Percentiles rank a stretch among this genome's conserved stretches.
These are phyloP conservation scores for Saccharomyces hybrid DNA, from an alignment of 1,139 yeast genomes.

Conservation along the genomic window DNA sequence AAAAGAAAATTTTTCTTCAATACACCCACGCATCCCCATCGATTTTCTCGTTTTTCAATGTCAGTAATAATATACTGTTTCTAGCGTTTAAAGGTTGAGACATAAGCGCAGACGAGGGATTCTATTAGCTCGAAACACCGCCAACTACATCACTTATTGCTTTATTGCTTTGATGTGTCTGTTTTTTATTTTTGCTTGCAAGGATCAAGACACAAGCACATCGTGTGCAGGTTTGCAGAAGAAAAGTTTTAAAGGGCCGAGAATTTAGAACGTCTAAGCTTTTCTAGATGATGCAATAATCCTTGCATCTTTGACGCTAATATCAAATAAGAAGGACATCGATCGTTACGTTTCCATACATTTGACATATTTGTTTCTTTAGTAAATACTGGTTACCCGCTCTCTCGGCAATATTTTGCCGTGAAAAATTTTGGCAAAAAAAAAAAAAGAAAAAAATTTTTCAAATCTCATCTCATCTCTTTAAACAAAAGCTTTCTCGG, in stretches of 20 bases:
- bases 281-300: too few relatives aligned
- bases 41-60: background rate
- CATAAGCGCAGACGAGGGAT: too few relatives aligned
- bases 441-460: background rate
- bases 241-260: too few relatives aligned
- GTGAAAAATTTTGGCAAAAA: background rate
- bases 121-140: too few relatives aligned
- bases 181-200: too few relatives aligned
- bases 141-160: too few relatives aligned
- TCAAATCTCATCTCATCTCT: background rate
- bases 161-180: too few relatives aligned
- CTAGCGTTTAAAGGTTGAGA: background rate
- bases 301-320: background rate
- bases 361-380: background rate
- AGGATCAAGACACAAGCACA: too few relatives aligned
- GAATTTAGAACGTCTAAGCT: too few relatives aligned
- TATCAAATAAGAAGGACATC: background rate
- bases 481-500: background rate
- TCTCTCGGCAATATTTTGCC: background rate
- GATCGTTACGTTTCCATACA: background rate
- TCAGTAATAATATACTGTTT: background rate
- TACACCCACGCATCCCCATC: background rate
- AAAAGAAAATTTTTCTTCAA: background rate
- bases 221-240: too few relatives aligned
- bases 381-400: background rate